These are phyloP conservation scores for Cystobasidium slooffiae DNA, from an alignment of 1,284 basidiomycete species.

Conservation along the genomic window DNA sequence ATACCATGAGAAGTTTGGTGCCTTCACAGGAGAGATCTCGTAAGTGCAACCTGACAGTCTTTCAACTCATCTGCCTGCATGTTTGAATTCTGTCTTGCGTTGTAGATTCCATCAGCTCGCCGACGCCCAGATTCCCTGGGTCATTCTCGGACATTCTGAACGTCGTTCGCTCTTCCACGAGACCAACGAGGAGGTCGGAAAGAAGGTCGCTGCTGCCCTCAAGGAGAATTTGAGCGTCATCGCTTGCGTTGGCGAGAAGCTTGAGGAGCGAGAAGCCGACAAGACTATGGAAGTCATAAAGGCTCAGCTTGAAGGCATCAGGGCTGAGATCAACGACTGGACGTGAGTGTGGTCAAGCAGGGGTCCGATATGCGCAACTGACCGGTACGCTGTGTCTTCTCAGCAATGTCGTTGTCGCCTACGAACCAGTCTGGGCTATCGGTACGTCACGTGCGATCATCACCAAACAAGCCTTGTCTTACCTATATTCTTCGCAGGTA, in stretches of 20 bases:
- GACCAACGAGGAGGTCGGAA: slow-evolving; percentile 77
- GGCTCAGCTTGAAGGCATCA: slow-evolving; percentile 79
- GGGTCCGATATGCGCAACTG: neutral
- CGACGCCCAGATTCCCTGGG: slow-evolving; percentile 73
- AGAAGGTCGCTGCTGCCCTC: slow-evolving; percentile 82
- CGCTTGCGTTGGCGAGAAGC: slow-evolving; percentile 94
- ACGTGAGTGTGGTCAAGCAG: slow-evolving; percentile 62
- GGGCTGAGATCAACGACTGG: slow-evolving; percentile 73
- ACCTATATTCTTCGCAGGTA: slow-evolving; percentile 59
- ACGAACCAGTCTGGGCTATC: slow-evolving; percentile 88
- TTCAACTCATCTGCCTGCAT: too few relatives aligned
- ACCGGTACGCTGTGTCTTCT: neutral
- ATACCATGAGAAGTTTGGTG: slow-evolving; percentile 81
- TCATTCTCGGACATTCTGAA: slow-evolving; percentile 98
- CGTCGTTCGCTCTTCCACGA: slow-evolving; percentile 92
- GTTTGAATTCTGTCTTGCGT: neutral
- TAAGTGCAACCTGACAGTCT: slow-evolving; percentile 53
- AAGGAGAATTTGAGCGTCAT: slow-evolving; percentile 80
- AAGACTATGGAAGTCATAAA: slow-evolving; percentile 81
- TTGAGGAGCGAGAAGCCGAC: slow-evolving; percentile 80
- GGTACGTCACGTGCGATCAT: slow-evolving; percentile 55
- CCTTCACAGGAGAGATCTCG: slow-evolving; percentile 96
- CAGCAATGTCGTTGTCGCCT: slow-evolving; percentile 91
- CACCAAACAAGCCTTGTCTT: neutral
- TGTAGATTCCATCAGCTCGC: slow-evolving; percentile 57